Evolutionary conservation across 345 rosid genomes (phyloP), one percentile per base, ranked within the genome.

Genomic region (Sonneratia alba): DNA sequence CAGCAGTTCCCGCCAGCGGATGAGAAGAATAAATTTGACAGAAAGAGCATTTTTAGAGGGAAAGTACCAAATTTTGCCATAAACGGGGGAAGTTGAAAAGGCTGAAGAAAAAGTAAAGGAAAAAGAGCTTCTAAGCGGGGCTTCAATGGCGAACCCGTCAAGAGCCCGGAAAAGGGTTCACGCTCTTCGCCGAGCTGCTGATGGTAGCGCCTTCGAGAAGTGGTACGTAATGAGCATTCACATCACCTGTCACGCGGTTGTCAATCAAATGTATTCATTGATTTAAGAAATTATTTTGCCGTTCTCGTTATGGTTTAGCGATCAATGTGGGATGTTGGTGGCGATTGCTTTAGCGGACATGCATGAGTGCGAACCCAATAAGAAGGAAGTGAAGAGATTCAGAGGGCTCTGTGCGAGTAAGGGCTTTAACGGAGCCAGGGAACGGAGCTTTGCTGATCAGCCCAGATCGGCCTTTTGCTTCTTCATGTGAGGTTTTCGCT

Each of bases 131-230:
- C 43, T 66, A 42, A 10, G 51, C 47, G 32, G 71, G 43, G 21
- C 84, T 55, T 79, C 74, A 83, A 87, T 88, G 97, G 91, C 75
- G 82, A 84, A 80, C 76, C 81, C 73, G 43, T 71, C 84, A 57
- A 85, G 88, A 77, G 73, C 67, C 66, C 91, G 93, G 75, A 87
- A 88, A 83, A 85, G 93, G 85, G 89, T 93, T 19, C 83, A 65
- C 72, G 91, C 92, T 18, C 59, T 76, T 67, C 91, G 78, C 71
- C 96, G 98, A 75, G 93, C 91, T 71, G 76, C 88, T 14, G 90
- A 89, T 70, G 97, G 96, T 3, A 93, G 97, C 72, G 98, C 97
- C 65, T 91, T 89, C 32, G 56, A 88, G 61, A 85, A 79, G 56
- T 91, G 98, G 98, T 93, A 79, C 34, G 43, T 18, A 8, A 13